These are phyloP conservation scores for Gautieria morchelliformis DNA, from an alignment of 768 basidiomycete genomes.

Conservation along the genomic window DNA sequence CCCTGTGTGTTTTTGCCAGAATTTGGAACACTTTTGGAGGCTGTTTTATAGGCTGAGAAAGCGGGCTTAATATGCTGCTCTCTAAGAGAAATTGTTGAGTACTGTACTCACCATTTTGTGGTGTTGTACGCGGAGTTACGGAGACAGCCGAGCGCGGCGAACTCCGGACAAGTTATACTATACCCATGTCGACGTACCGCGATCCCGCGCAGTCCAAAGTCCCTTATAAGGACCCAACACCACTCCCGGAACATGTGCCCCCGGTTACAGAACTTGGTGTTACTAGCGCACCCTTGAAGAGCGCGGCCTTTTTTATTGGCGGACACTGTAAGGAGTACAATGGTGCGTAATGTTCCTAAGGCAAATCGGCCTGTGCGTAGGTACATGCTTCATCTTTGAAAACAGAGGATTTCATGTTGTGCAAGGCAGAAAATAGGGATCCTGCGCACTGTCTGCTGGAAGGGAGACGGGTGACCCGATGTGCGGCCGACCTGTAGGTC, in stretches of 20 bases:
- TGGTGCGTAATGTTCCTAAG: slow-evolving; percentile 44
- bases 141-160: background rate
- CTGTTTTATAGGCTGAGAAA: slow-evolving; percentile 24
- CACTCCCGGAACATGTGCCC: slow-evolving; percentile 57
- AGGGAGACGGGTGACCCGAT: slow-evolving; percentile 90
- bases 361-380: background rate
- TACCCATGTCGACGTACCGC: slow-evolving; percentile 24
- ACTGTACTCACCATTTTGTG: background rate
- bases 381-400: slow-evolving; percentile 2
- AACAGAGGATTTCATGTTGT: slow-evolving; percentile 92
- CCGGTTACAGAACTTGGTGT: slow-evolving; percentile 81
- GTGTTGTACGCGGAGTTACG: background rate
- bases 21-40: slow-evolving; percentile 59
- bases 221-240: slow-evolving; percentile 55
- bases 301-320: slow-evolving; percentile 94
- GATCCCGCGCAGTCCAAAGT: slow-evolving; percentile 36
- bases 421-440: slow-evolving; percentile 86
- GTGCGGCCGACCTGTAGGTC: slow-evolving; percentile 86
- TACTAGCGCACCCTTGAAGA: slow-evolving; percentile 90
- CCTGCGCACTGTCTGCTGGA: slow-evolving; percentile 93
- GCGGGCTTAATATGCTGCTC: background rate
- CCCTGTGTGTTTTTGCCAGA: slow-evolving; percentile 63
- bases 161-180: background rate
- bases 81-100: background rate
- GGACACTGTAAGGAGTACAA: slow-evolving; percentile 94